Conservation (phyloP, 495 filamentous ascomycete species). For the Aspergillus incahuasiensis region DNA sequence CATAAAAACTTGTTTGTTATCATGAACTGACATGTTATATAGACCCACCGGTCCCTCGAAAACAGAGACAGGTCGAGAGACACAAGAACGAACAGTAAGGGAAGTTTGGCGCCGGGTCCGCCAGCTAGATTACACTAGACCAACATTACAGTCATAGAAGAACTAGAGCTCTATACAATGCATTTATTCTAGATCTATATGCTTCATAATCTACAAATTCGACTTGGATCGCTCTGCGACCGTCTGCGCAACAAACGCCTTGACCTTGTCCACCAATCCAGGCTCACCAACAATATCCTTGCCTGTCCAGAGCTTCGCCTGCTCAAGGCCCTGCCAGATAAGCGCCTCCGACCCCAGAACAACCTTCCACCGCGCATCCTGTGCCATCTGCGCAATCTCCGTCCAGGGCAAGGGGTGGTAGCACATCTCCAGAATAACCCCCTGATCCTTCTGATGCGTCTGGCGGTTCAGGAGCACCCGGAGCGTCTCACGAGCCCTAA, state of each 20-base stretch:
- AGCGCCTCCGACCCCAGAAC: conserved; percentile 66
- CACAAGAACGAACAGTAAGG: conserved; percentile 61
- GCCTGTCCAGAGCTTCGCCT: conserved; percentile 62
- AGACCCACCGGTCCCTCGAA: conserved; percentile 57
- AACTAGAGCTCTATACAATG: conserved; percentile 4
- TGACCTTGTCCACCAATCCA: conserved; percentile 44
- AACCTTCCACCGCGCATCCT: conserved; percentile 60
- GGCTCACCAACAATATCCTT: conserved; percentile 50
- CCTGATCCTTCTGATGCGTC: conserved; percentile 42
- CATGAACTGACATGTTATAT: background rate
- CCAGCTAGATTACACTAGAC: conserved; percentile 55
- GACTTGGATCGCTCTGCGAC: conserved; percentile 33
- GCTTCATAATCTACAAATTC: conserved; percentile 23
- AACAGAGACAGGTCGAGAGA: conserved; percentile 56
- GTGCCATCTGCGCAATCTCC: conserved; percentile 52
- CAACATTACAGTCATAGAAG: conserved; percentile 15
- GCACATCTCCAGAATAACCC: conserved; percentile 73
- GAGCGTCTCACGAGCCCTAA: conserved; percentile 48
- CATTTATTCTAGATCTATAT: conserved; percentile 3
- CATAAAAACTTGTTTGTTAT: no score
- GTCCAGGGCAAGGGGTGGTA: conserved; percentile 69
- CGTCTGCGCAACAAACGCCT: conserved; percentile 44
- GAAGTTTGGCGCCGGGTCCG: conserved; percentile 64
- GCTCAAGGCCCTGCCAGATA: conserved; percentile 72
- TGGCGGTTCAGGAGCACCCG: conserved; percentile 46